phyloP scores from a whole-genome alignment of 352 stramenopile genomes.

The Phytophthora idaei region DNA sequence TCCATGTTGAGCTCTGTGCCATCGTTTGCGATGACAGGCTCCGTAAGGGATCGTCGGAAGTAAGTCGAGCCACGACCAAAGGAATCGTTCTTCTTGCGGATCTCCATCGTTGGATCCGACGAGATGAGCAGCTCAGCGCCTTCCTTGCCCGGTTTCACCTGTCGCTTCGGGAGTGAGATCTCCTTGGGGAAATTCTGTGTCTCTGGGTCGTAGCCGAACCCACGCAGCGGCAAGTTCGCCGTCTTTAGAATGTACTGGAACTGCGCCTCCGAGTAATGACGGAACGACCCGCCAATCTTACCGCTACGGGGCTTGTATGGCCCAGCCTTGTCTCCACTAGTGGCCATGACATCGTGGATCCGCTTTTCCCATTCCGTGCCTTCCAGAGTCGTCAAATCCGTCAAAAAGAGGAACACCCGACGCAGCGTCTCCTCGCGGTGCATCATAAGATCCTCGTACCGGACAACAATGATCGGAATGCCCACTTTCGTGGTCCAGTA shows the following conservation, averaged over 20 bases:
- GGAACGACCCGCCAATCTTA: constrained; percentile 86
- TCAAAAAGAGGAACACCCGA: constrained; percentile 84
- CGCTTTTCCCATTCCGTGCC: constrained; percentile 78
- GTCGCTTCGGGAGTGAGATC: constrained; percentile 74
- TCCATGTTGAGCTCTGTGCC: constrained; percentile 86
- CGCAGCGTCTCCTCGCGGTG: constrained; percentile 79
- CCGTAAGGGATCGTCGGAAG: constrained; percentile 75
- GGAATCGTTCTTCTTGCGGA: constrained; percentile 80
- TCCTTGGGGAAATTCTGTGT: constrained; percentile 80
- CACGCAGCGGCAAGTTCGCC: constrained; percentile 74
- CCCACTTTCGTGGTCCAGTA: constrained; percentile 92
- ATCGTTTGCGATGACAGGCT: constrained; percentile 82
- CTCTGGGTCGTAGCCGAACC: constrained; percentile 87
- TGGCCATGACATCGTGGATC: constrained; percentile 67
- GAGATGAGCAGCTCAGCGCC: constrained; percentile 65
- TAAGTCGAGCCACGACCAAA: constrained; percentile 82
- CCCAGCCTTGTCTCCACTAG: constrained; percentile 62
- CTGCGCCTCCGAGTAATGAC: constrained; percentile 83
- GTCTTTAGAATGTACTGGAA: constrained; percentile 84
- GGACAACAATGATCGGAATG: constrained; percentile 91
- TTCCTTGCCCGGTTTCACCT: constrained; percentile 77
- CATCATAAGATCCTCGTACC: constrained; percentile 92
- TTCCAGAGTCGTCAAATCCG: constrained; percentile 61
- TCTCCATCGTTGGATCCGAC: constrained; percentile 63
- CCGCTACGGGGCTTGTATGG: constrained; percentile 86